Evolutionary conservation across 2,329 filamentous ascomycete species (phyloP).

Genomic region (Trichoderma sp.): DNA sequence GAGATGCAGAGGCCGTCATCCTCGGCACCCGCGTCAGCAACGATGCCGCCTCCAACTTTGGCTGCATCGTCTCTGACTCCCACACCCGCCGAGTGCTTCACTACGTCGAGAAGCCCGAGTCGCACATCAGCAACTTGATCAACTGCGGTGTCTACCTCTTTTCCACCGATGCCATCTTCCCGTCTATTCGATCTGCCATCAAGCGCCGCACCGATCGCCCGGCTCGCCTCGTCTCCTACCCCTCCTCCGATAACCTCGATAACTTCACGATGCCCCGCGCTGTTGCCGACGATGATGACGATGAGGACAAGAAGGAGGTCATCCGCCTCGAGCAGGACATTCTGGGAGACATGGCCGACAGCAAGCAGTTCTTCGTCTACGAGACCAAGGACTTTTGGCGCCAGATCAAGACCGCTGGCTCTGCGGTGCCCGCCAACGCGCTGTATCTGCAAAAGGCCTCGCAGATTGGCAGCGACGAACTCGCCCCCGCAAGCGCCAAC

Average conservation of each 20-base stretch:
- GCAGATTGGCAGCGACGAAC: constrained; percentile 77
- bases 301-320: constrained; percentile 73
- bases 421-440: constrained; percentile 93
- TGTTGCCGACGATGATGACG: constrained; percentile 47
- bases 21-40: constrained; percentile 89
- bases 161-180: constrained; percentile 93
- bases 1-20: constrained; percentile 95
- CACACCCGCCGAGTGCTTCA: constrained; percentile 95
- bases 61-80: constrained; percentile 93
- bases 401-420: constrained; percentile 98
- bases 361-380: constrained; percentile 96
- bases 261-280: constrained; percentile 54
- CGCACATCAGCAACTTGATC: constrained; percentile 96
- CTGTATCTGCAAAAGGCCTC: constrained; percentile 94
- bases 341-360: constrained; percentile 91
- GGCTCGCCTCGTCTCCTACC: constrained; percentile 83
- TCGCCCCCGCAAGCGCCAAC: constrained; percentile 80
- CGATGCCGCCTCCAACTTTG: constrained; percentile 93
- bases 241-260: constrained; percentile 91
- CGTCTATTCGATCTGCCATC: constrained; percentile 89
- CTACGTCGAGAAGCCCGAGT: constrained; percentile 97
- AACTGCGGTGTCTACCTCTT: constrained; percentile 99
- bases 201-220: constrained; percentile 93
- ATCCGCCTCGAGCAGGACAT: constrained; percentile 97
- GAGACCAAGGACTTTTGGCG: constrained; percentile 99